Conservation (phyloP, 2,329 filamentous ascomycete genomes). For the Huntiella savannae region DNA sequence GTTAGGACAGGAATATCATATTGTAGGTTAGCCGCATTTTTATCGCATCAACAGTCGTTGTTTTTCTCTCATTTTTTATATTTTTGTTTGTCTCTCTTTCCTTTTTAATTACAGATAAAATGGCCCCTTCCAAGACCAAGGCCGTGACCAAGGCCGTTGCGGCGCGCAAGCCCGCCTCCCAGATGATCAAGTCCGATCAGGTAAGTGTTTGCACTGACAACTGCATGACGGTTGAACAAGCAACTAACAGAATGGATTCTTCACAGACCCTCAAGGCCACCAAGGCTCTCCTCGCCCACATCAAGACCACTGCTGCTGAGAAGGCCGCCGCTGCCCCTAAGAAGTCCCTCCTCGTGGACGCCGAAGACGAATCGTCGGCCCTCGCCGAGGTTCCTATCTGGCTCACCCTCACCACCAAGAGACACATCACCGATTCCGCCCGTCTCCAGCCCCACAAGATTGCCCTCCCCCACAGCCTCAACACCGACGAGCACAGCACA, state of each 20-base stretch:
- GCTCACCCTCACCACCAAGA: slow-evolving; percentile 45
- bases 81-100: neutral
- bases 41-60: neutral
- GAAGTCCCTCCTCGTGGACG: slow-evolving; percentile 35
- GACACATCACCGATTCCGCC: slow-evolving; percentile 50
- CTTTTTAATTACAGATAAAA: slow-evolving; percentile 2
- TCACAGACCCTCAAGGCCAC: slow-evolving; percentile 40
- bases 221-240: neutral
- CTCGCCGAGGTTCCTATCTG: slow-evolving; percentile 35
- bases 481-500: slow-evolving; percentile 43
- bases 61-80: neutral
- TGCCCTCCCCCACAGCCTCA: slow-evolving; percentile 54
- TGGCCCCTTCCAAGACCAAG: slow-evolving; percentile 8
- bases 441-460: slow-evolving; percentile 74
- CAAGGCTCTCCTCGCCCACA: slow-evolving; percentile 41
- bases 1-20: neutral
- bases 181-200: slow-evolving; percentile 6
- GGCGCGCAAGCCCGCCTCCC: slow-evolving; percentile 4
- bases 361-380: slow-evolving; percentile 18
- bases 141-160: neutral
- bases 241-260: neutral
- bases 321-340: slow-evolving; percentile 28
- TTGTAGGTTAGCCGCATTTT: neutral
- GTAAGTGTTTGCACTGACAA: neutral
- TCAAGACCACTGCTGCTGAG: slow-evolving; percentile 35